Percentiles rank a stretch among this genome's conserved stretches.
Conservation (phyloP, 345 rosid genomes). For the Sonneratia caseolaris region DNA sequence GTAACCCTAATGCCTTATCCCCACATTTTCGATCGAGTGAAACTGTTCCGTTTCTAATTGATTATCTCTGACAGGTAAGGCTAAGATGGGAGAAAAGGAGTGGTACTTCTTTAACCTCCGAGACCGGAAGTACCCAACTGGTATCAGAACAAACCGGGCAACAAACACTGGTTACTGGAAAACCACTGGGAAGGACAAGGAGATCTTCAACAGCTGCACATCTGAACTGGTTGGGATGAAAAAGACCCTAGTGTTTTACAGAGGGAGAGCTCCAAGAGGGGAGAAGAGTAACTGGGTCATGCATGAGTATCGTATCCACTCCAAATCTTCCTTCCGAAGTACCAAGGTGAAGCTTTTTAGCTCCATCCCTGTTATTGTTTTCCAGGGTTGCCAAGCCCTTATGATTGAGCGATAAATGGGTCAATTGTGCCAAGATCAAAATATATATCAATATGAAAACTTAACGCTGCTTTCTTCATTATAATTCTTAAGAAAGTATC, state of each 20-base stretch:
- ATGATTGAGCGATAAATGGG: too few species aligned
- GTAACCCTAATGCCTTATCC: not conserved
- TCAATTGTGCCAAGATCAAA: too few species aligned
- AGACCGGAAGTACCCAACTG: conserved; percentile 91
- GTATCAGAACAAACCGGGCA: conserved; percentile 92
- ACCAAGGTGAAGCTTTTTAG: conserved; percentile 39
- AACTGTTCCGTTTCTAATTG: too few species aligned
- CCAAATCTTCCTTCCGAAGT: conserved; percentile 65
- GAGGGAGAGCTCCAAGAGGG: conserved; percentile 96
- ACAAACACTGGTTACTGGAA: conserved; percentile 97
- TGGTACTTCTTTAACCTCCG: conserved; percentile 97
- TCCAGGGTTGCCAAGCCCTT: too few species aligned
- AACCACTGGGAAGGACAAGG: conserved; percentile 97
- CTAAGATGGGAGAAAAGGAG: conserved; percentile 96
- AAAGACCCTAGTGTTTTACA: conserved; percentile 89
- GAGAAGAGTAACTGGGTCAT: conserved; percentile 97
- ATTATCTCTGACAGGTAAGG: conserved; percentile 45
- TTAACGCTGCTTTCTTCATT: too few species aligned
- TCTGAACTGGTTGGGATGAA: conserved; percentile 86
- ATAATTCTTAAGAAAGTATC: too few species aligned
- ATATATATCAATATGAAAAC: too few species aligned
- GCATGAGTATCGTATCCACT: conserved; percentile 94
- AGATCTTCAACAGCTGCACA: conserved; percentile 68
- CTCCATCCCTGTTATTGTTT: not conserved
- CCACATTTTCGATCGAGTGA: too few species aligned